phyloP scores from a whole-genome alignment of 306 rosid genomes.

The Abrus pulchellus region DNA sequence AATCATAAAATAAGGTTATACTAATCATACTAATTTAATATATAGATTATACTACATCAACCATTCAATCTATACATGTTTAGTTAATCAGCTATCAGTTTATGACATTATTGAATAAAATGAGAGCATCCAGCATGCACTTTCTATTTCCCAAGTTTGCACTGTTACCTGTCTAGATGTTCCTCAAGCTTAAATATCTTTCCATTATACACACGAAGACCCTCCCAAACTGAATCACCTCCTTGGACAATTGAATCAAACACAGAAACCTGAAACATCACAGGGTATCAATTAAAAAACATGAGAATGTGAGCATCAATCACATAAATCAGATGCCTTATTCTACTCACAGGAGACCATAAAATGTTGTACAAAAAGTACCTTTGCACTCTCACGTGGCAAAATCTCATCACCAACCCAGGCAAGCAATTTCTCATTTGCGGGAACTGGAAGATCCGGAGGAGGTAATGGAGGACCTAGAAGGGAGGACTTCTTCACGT shows the following conservation, averaged over 20 bases:
- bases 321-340: conserved; percentile 30
- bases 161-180: conserved; percentile 80
- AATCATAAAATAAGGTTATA: too few species aligned
- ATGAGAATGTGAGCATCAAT: conserved; percentile 32
- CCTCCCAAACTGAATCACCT: conserved; percentile 91
- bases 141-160: conserved; percentile 9
- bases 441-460: conserved; percentile 84
- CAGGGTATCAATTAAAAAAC: conserved; percentile 38
- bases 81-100: not conserved
- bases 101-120: conserved; percentile 6
- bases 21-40: too few species aligned
- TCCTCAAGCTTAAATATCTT: conserved; percentile 88
- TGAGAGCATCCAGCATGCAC: conserved; percentile 4
- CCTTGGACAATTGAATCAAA: conserved; percentile 92
- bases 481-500: conserved; percentile 58
- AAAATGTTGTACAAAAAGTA: conserved; percentile 41
- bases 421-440: conserved; percentile 79
- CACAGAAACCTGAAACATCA: conserved; percentile 72
- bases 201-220: conserved; percentile 76
- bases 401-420: conserved; percentile 92
- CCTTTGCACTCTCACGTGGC: conserved; percentile 84
- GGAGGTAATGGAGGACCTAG: conserved; percentile 69
- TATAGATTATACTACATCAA: not conserved
- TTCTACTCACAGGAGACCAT: conserved; percentile 18
- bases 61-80: conserved; percentile 19